Evolutionary conservation across 805 yeast genomes (phyloP), one percentile per base, ranked within the genome.

Genomic region (Saccharomycopsis fermentans): DNA sequence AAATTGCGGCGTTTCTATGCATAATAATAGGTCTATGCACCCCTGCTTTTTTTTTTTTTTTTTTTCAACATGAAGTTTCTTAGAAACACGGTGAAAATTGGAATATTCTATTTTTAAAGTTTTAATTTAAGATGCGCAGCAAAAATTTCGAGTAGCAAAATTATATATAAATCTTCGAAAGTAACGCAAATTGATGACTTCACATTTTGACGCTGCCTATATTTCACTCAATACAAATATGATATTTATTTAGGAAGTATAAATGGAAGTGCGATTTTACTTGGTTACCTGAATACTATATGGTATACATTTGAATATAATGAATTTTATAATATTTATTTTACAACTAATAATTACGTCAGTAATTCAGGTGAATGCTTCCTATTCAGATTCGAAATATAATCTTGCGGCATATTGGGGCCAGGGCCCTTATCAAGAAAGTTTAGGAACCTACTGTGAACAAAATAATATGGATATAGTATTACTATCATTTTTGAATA

Each of bases 371-470:
- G 26, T 36, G 9, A 4, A n/a, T 17, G 54, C 54, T 16, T 54
- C 54, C 12, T 57, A 57, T 29, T 27, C 52, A 35, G 56, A 58
- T 24, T 16, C 32, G 9, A 57, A 57, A 76, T 55, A 73, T 27
- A 81, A 82, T 56, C 76, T 85, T 34, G 90, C 83, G 4, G 74
- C 83, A 3, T 86, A 86, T 70, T 86, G 91, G 91, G 92, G 92
- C 52, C 91, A 86, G 69, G 78, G 78, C 57, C 76, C 85, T 17
- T 26, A 37, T 39, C 57, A 60, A 29, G 52, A 50, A 16, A 19
- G 32, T 34, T 36, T 60, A 24, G 63, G 55, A 11, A 39, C 53
- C 5, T 60, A 60, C 39, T 60, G 63, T 48, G 39, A 55, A 37
- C 34, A 43, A 11, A 37, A 40, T 29, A 37, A 32, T 12, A 26